Evolutionary conservation across 805 yeast genomes (phyloP).

Genomic region (Candida pseudoglaebosa): DNA sequence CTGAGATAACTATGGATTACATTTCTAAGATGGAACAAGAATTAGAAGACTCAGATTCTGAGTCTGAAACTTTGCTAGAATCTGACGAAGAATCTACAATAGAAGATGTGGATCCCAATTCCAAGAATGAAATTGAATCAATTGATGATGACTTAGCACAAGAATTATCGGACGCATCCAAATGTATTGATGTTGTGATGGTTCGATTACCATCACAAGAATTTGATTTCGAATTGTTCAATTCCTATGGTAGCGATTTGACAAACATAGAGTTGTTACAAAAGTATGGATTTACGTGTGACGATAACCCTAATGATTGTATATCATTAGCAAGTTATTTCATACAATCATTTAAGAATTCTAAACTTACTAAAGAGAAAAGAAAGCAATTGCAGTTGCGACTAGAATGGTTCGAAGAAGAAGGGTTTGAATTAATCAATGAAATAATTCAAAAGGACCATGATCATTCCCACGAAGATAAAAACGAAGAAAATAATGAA

Average conservation of each 20-base stretch:
- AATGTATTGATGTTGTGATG: constrained; percentile 70
- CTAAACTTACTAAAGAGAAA: constrained; percentile 21
- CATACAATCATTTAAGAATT: constrained; percentile 12
- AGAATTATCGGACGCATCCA: constrained; percentile 32
- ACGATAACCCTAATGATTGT: constrained; percentile 47
- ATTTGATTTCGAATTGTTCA: constrained; percentile 57
- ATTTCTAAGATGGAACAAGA: constrained; percentile 24
- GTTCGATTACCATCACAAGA: constrained; percentile 41
- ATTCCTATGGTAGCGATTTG: constrained; percentile 73
- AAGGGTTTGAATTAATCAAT: constrained; percentile 39
- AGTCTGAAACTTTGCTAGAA: constrained; percentile 17
- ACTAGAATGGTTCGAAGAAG: constrained; percentile 47
- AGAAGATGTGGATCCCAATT: constrained; percentile 17
- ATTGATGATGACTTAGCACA: constrained; percentile 24
- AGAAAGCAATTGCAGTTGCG: constrained; percentile 30
- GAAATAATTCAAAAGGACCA: constrained; percentile 15
- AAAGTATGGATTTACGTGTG: constrained; percentile 74
- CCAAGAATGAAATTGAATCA: background rate
- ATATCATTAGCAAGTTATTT: constrained; percentile 52
- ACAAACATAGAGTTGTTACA: constrained; percentile 63
- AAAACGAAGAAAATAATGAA: constrained; percentile 11
- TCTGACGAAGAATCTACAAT: constrained; percentile 18
- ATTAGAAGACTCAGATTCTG: constrained; percentile 16
- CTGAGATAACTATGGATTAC: constrained; percentile 22
- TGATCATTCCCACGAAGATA: constrained; percentile 9